A percentile compares a stretch with the other conserved stretches of the same genome.
Evolutionary conservation across 106 monocot species (phyloP).

Genomic region (Narthecium ossifragum): DNA sequence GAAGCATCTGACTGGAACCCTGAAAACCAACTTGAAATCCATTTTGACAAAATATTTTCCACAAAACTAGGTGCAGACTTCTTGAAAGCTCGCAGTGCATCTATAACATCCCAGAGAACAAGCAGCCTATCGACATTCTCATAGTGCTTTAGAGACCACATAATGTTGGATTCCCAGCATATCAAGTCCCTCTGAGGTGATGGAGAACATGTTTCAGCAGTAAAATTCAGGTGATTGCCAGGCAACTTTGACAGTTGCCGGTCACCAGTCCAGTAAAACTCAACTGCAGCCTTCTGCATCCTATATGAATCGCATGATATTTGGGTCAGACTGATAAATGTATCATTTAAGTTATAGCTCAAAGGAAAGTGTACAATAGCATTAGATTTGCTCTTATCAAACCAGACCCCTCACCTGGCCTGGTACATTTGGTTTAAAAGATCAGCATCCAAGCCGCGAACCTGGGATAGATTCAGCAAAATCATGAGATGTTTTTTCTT

Average conservation of each 20-base stretch:
- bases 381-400: neutral
- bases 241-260: constrained; percentile 20
- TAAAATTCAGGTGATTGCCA: constrained; percentile 13
- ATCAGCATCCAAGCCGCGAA: constrained; percentile 57
- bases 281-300: constrained; percentile 73
- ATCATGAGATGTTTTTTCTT: neutral
- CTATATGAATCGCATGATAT: constrained; percentile 23
- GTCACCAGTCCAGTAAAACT: constrained; percentile 58
- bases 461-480: constrained; percentile 24
- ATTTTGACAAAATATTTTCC: constrained; percentile 42
- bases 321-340: neutral
- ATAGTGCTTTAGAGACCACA: constrained; percentile 45
- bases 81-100: constrained; percentile 32
- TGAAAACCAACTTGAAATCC: constrained; percentile 62
- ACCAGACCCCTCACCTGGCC: constrained; percentile 41
- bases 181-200: constrained; percentile 31
- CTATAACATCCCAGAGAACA: constrained; percentile 56
- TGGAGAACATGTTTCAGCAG: constrained; percentile 1
- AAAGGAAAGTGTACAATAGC: too few relatives aligned
- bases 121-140: constrained; percentile 39
- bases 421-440: constrained; percentile 84
- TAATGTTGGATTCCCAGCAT: constrained; percentile 55
- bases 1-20: constrained; percentile 16
- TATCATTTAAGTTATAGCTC: neutral
- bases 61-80: constrained; percentile 34